Conservation (phyloP, 805 yeast species). For the Saturnispora dispora region DNA sequence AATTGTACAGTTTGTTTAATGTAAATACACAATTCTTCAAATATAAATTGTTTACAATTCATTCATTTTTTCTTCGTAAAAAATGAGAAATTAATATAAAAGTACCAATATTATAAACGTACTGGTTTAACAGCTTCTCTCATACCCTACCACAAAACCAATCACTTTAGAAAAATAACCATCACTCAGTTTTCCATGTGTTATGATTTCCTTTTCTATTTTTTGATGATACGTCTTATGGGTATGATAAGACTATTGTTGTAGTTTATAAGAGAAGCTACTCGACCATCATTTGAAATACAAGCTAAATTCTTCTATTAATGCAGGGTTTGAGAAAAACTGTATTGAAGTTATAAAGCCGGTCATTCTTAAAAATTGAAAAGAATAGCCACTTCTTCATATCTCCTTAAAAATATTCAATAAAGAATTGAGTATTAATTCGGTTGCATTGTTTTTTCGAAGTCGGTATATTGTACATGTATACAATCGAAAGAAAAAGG, state of each 20-base stretch:
- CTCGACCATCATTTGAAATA: background rate
- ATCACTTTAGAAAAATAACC: background rate
- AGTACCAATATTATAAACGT: background rate
- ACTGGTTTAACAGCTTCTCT: constrained; percentile 12
- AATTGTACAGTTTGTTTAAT: background rate
- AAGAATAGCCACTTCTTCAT: background rate
- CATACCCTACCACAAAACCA: constrained; percentile 12
- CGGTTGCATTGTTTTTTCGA: background rate
- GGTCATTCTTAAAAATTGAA: background rate
- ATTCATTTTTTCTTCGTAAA: background rate
- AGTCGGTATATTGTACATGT: background rate
- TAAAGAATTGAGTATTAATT: too few species aligned
- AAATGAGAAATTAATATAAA: background rate
- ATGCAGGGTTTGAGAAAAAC: constrained; percentile 10
- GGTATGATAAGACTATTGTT: background rate
- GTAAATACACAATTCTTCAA: background rate
- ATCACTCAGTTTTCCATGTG: too few species aligned
- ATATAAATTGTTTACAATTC: background rate
- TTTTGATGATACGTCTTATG: background rate
- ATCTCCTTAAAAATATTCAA: background rate
- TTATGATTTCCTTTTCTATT: background rate
- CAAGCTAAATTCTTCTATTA: background rate
- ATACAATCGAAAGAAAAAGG: background rate
- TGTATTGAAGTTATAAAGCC: background rate
- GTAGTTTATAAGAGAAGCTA: constrained; percentile 13